Conservation (phyloP, 192 early-diverging fungal species). For the Pilobolus umbonatus region DNA sequence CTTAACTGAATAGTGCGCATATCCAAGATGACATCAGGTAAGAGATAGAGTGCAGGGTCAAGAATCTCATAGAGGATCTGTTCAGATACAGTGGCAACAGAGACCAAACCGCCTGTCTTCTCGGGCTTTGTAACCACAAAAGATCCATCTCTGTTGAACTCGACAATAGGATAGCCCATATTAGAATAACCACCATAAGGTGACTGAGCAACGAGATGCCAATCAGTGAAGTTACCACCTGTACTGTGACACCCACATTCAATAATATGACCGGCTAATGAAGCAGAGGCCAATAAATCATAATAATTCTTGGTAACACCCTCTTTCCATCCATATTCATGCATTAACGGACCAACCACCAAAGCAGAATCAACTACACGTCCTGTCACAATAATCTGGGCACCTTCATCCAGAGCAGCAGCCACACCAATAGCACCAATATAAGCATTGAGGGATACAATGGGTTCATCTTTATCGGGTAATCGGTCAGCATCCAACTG, state of each 20-base stretch:
- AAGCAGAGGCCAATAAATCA: slow-evolving; percentile 56
- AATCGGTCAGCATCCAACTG: slow-evolving; percentile 40
- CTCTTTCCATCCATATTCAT: slow-evolving; percentile 54
- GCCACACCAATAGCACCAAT: slow-evolving; percentile 54
- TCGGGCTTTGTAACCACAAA: slow-evolving; percentile 59
- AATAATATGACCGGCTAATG: slow-evolving; percentile 63
- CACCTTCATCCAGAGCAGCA: slow-evolving; percentile 48
- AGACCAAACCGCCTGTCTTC: slow-evolving; percentile 58
- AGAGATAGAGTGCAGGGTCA: slow-evolving; percentile 58
- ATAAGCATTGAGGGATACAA: slow-evolving; percentile 63
- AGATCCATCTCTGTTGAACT: slow-evolving; percentile 45
- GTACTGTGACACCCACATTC: slow-evolving; percentile 68
- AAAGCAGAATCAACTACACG: slow-evolving; percentile 64
- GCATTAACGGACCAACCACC: slow-evolving; percentile 56
- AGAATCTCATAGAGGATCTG: slow-evolving; percentile 64
- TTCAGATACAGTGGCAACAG: slow-evolving; percentile 52
- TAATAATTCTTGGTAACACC: slow-evolving; percentile 29
- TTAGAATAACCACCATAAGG: slow-evolving; percentile 53
- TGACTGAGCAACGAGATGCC: slow-evolving; percentile 52
- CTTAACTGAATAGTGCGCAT: slow-evolving; percentile 48
- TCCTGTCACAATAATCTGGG: slow-evolving; percentile 63
- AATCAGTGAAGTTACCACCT: slow-evolving; percentile 68
- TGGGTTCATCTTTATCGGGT: slow-evolving; percentile 44
- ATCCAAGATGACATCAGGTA: slow-evolving; percentile 64
- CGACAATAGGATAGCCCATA: slow-evolving; percentile 66